Conservation (phyloP, 139 green algal genomes). For the Picochlorum sp. region DNA sequence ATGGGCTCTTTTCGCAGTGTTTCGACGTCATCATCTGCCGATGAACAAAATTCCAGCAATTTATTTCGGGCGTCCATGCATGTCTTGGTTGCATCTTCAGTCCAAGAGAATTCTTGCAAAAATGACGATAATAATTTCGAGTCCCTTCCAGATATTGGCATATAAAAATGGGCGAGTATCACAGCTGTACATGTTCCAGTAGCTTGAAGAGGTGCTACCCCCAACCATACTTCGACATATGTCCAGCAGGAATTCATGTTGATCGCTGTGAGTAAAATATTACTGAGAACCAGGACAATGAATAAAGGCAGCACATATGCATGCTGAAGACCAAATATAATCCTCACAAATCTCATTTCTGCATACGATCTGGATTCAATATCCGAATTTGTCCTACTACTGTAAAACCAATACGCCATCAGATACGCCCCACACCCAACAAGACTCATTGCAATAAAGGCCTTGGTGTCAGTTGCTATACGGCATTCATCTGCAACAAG, state of each 20-base stretch:
- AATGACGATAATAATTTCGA: conserved; percentile 10
- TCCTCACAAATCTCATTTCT: conserved; percentile 7
- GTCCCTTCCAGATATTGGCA: conserved; percentile 4
- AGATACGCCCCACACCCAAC: conserved; percentile 6
- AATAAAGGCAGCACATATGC: conserved; percentile 3
- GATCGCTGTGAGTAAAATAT: conserved; percentile 10
- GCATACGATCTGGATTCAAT: conserved; percentile 8
- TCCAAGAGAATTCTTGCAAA: conserved; percentile 46
- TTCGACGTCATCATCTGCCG: neutral
- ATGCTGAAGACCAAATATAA: conserved; percentile 9
- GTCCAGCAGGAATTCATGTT: conserved; percentile 18
- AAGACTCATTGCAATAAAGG: neutral
- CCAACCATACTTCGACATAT: conserved; percentile 12
- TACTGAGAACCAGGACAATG: neutral
- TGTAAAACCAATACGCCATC: conserved; percentile 3
- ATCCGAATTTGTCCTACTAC: neutral
- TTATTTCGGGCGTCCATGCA: too few species aligned
- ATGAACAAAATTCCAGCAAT: too few species aligned
- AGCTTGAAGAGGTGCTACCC: conserved; percentile 9
- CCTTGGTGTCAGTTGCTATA: neutral
- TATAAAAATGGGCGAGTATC: conserved; percentile 9
- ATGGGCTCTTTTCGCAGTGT: conserved; percentile 32
- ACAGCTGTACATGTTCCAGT: neutral
- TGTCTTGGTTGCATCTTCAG: conserved; percentile 4
- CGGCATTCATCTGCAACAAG: neutral